Percentiles rank a stretch among this genome's conserved stretches.
phyloP scores from a whole-genome alignment of 176 grass and related monocot genomes.

The Eleusine coracana region DNA sequence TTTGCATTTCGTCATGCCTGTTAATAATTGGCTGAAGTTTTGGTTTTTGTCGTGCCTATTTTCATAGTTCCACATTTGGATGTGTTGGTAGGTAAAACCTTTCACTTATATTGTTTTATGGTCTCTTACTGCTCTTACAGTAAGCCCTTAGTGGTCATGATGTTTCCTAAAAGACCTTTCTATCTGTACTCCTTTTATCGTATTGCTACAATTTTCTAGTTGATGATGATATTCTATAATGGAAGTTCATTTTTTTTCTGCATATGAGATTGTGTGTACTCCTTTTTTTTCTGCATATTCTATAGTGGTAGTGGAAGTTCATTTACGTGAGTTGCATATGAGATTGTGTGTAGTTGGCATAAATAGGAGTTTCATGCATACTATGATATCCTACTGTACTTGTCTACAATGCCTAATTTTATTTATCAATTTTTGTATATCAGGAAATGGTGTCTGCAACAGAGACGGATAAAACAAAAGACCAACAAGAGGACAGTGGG shows the following conservation, averaged over 20 bases:
- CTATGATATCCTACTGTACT: conserved; percentile 26
- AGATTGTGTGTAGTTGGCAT: neutral
- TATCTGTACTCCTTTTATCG: neutral
- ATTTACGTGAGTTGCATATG: conserved; percentile 5
- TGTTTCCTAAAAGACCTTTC: neutral
- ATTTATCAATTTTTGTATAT: neutral
- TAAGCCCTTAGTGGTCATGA: neutral
- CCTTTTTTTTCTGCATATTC: no score
- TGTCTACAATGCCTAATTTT: conserved; percentile 9
- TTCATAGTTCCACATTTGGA: neutral
- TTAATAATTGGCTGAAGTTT: neutral
- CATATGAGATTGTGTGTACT: neutral
- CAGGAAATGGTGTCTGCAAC: conserved; percentile 59
- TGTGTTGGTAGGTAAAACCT: neutral
- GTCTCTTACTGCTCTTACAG: neutral
- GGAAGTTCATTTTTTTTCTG: neutral
- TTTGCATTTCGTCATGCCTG: neutral
- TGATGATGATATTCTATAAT: neutral
- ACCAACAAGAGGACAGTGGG: conserved; percentile 41
- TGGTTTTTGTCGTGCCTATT: neutral
- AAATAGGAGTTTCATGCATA: conserved; percentile 1
- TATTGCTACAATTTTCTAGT: neutral
- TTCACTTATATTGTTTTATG: neutral
- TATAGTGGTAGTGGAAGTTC: neutral
- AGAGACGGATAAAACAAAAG: conserved; percentile 56